Evolutionary conservation across 2,329 filamentous ascomycete species (phyloP).

Genomic region (Trichoderma atrobrunneum): DNA sequence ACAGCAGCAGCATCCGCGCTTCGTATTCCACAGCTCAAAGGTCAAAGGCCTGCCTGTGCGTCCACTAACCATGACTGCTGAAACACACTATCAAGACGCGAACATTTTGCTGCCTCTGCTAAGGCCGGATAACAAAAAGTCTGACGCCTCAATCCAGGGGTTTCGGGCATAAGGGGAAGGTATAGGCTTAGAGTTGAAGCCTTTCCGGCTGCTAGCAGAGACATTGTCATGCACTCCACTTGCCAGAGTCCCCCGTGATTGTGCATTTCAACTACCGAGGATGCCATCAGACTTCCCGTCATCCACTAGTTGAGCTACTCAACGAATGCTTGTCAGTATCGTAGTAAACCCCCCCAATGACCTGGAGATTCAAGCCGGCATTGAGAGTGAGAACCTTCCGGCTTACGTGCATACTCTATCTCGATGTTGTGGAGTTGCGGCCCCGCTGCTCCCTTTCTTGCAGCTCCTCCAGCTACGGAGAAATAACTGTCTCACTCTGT

Average conservation of each 20-base stretch:
- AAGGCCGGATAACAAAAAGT: neutral
- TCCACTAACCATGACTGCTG: neutral
- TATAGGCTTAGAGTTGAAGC: neutral
- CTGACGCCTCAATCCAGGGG: constrained; percentile 12
- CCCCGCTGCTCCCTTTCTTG: neutral
- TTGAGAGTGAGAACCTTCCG: neutral
- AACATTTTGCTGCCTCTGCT: neutral
- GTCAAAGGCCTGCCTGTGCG: constrained; percentile 2
- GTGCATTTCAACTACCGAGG: neutral
- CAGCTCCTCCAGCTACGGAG: neutral
- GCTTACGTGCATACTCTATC: neutral
- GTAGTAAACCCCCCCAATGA: neutral
- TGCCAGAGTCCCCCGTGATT: neutral
- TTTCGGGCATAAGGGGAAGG: constrained; percentile 4
- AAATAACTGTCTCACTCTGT: neutral
- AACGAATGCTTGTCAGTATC: neutral
- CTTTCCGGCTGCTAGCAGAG: neutral
- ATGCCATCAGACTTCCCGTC: neutral
- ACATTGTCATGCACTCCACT: neutral
- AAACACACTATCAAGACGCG: constrained; percentile 12
- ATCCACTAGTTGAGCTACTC: neutral
- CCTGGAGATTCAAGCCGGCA: neutral
- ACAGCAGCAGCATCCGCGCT: neutral
- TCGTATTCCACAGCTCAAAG: neutral
- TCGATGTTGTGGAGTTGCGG: neutral